Conservation (phyloP, 306 rosid species). For the Benincasa hispida region DNA sequence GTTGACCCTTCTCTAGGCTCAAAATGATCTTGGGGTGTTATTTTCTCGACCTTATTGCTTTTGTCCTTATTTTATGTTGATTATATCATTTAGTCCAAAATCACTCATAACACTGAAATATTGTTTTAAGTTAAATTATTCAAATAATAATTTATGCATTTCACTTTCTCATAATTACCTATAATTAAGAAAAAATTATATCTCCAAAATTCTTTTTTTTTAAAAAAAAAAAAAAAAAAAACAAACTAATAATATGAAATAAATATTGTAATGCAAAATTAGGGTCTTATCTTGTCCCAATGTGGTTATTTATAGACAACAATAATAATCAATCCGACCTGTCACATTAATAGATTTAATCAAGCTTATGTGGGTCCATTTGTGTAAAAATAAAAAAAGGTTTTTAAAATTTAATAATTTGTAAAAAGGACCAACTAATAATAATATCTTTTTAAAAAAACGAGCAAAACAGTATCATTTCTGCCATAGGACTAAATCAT, state of each 20-base stretch:
- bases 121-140: neutral
- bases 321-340: neutral
- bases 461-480: neutral
- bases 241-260: neutral
- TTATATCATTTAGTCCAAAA: no score
- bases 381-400: neutral
- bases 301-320: conserved; percentile 3
- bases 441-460: neutral
- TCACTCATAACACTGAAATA: no score
- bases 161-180: neutral
- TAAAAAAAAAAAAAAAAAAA: no score
- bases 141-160: neutral
- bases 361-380: conserved; percentile 1
- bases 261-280: neutral
- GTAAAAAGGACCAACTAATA: neutral
- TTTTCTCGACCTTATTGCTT: no score
- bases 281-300: conserved; percentile 3
- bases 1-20: no score
- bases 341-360: neutral
- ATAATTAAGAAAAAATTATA: neutral
- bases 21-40: no score
- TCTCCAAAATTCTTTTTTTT: neutral
- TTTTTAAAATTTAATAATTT: neutral
- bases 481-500: neutral
- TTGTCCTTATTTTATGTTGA: no score